Base-by-base conservation (phyloP, 2,329 filamentous ascomycete genomes). In the Penicillium capsulatum region DNA sequence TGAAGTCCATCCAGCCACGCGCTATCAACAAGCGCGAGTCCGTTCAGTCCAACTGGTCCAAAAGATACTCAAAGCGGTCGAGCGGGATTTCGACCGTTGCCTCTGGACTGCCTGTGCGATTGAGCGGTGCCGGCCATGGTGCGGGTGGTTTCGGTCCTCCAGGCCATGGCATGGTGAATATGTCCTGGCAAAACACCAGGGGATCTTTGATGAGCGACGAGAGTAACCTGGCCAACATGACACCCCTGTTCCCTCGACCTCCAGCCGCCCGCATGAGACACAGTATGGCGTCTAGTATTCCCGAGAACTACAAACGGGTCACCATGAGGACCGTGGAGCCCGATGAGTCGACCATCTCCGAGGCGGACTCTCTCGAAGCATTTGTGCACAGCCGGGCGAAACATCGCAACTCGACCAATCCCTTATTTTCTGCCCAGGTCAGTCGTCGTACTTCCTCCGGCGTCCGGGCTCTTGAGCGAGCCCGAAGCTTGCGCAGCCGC, bases 51-150 rank as follows among this genome's bases (percentile, higher is more conserved):
- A 58, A 60, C 4, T 55, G 58, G 20, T 66, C 64, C 2, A 64
- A 53, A 33, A 47, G 64, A 28, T 56, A 60, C 42, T 67, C 64
- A 1, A 64, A 57, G 38, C 61, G 61, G 15, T 66, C 63, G 1
- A 67, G 64, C 40, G 63, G 64, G 3, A 60, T 67, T 13, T 65
- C 62, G 4, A 53, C 59, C 11, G 50, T 64, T 17, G 59, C 63
- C 15, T 51, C 63, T 4, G 65, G 65, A 7, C 50, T 68, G 20
- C 65, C 66, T 0, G 50, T 63, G n/a, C 53, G 66, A 39, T 51
- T 64, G 13, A 69, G 65, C 36, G 66, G 66, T 13, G 66, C 65
- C 13, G 66, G 66, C 2, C 66, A 69, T 48, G 66, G 66, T 3
- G 60, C 63, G 2, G 66, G 66, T 28, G 63, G 64, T 3, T 58